A percentile compares a stretch with the other conserved stretches of the same genome.
Conservation (phyloP, 2,329 filamentous ascomycete genomes). For the Trichoderma atroviride region DNA sequence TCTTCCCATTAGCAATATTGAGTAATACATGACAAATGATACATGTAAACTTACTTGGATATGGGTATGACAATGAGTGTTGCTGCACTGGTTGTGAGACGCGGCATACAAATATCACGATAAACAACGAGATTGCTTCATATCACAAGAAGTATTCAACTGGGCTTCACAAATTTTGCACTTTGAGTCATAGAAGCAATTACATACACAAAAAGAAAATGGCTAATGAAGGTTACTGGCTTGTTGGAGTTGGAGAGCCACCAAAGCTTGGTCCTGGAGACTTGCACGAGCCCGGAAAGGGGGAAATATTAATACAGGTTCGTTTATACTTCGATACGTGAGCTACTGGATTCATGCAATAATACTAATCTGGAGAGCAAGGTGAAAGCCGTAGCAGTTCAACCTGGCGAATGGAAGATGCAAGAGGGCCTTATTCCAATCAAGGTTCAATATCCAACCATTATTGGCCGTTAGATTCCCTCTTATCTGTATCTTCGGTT, state of each 20-base stretch:
- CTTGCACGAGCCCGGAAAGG: slow-evolving; percentile 3
- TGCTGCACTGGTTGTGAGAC: background rate
- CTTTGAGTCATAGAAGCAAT: background rate
- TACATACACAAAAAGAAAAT: background rate
- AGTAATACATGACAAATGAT: slow-evolving; percentile 6
- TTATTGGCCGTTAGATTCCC: slow-evolving; percentile 18
- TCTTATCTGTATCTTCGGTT: background rate
- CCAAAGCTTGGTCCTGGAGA: background rate
- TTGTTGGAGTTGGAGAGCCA: background rate
- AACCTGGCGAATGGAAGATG: slow-evolving; percentile 25
- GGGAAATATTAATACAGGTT: slow-evolving; percentile 17
- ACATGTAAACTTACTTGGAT: background rate
- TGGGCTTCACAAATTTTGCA: background rate
- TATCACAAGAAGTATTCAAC: background rate
- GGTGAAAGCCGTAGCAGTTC: slow-evolving; percentile 16
- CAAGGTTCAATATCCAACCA: slow-evolving; percentile 10
- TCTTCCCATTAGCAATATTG: background rate
- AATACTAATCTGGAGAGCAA: background rate
- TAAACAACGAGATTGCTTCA: background rate
- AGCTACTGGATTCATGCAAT: no score
- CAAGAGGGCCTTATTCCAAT: slow-evolving; percentile 24
- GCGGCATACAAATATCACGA: background rate
- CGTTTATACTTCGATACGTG: background rate
- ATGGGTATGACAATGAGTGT: background rate
- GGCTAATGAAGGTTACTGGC: slow-evolving; percentile 5